Conservation (phyloP, 306 rosid species). For the Canavalia ensiformis region DNA sequence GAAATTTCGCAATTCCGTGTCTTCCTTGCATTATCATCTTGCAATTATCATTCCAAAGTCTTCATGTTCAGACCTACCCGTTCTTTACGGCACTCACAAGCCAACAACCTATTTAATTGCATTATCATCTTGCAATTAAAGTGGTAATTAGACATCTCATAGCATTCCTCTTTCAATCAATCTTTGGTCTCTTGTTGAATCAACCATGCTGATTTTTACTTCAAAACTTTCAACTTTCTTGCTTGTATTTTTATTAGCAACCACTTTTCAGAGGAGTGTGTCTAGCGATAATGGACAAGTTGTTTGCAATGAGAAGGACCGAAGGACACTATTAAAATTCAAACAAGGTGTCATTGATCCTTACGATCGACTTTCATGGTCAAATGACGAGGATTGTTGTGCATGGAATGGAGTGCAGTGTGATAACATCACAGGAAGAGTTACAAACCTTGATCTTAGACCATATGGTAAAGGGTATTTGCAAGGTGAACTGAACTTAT, state of each 20-base stretch:
- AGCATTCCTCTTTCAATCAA: not conserved
- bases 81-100: no score
- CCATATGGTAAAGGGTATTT: accelerated
- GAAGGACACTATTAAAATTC: not conserved
- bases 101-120: no score
- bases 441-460: not conserved
- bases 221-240: not conserved
- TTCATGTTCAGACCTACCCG: no score
- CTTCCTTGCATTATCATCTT: no score
- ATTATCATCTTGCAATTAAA: no score
- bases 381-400: constrained; percentile 16
- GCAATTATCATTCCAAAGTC: no score
- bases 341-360: not conserved
- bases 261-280: not conserved
- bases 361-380: not conserved
- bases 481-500: not conserved
- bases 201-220: not conserved
- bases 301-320: not conserved
- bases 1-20: no score
- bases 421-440: constrained; percentile 9
- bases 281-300: not conserved
- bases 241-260: not conserved
- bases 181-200: not conserved
- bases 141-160: no score
- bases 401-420: constrained; percentile 29